Percentiles rank a stretch among this genome's conserved stretches.
phyloP scores from a whole-genome alignment of 2,329 filamentous ascomycete genomes.

The Nannizziopsis arthrosporioides region DNA sequence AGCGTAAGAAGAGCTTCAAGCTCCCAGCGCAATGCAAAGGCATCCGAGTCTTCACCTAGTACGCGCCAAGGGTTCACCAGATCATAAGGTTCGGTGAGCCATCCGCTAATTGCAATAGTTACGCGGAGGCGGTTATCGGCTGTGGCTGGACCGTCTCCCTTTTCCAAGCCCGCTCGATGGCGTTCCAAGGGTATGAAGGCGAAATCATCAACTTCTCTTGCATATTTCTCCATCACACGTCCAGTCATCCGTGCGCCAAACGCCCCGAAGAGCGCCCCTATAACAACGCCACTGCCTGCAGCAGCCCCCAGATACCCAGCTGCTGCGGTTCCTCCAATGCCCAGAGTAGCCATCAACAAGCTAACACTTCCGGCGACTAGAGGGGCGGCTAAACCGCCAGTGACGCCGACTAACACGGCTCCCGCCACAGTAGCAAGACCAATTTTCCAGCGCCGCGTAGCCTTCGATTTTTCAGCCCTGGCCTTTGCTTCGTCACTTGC shows the following conservation, averaged over 20 bases:
- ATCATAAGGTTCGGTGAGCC: conserved; percentile 61
- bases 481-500: conserved; percentile 67
- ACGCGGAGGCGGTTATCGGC: conserved; percentile 61
- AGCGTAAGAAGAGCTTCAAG: conserved; percentile 63
- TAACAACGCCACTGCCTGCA: conserved; percentile 64
- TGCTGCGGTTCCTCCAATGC: conserved; percentile 60
- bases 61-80: conserved; percentile 68
- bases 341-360: conserved; percentile 62
- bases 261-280: conserved; percentile 83
- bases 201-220: conserved; percentile 78
- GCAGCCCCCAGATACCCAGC: conserved; percentile 69
- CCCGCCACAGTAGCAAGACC: conserved; percentile 79
- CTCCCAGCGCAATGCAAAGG: conserved; percentile 78
- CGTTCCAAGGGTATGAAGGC: conserved; percentile 61
- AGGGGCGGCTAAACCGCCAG: conserved; percentile 65
- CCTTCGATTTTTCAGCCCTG: conserved; percentile 54
- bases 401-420: conserved; percentile 73
- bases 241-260: conserved; percentile 73
- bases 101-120: conserved; percentile 73
- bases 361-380: conserved; percentile 70
- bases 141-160: conserved; percentile 30
- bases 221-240: conserved; percentile 80
- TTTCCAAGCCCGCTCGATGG: conserved; percentile 35
- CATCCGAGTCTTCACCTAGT: conserved; percentile 60
- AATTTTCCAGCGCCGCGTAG: conserved; percentile 63